These are phyloP conservation scores for Symbiotaphrina buchneri DNA, from an alignment of 495 filamentous ascomycete genomes.

Conservation along the genomic window DNA sequence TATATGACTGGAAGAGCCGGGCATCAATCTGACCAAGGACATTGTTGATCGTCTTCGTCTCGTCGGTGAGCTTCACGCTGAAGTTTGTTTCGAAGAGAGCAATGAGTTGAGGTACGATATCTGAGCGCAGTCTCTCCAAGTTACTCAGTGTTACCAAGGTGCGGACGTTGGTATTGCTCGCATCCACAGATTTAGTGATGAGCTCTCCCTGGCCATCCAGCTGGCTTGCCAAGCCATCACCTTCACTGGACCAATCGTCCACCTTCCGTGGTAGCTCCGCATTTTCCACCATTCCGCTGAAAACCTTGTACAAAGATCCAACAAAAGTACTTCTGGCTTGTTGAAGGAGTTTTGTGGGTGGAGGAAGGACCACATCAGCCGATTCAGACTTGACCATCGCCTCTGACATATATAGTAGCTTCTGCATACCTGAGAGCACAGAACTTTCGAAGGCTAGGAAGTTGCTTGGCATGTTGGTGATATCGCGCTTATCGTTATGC, in stretches of 20 bases:
- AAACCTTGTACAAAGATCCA: slow-evolving; percentile 69
- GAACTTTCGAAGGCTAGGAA: slow-evolving; percentile 63
- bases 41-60: slow-evolving; percentile 71
- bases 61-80: slow-evolving; percentile 75
- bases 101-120: slow-evolving; percentile 63
- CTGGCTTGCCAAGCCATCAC: slow-evolving; percentile 8
- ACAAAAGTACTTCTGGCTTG: slow-evolving; percentile 77
- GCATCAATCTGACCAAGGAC: slow-evolving; percentile 75
- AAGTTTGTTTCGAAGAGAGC: slow-evolving; percentile 76
- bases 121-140: slow-evolving; percentile 51
- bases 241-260: slow-evolving; percentile 17
- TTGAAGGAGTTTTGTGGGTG: slow-evolving; percentile 61
- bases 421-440: slow-evolving; percentile 67
- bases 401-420: slow-evolving; percentile 79
- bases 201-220: slow-evolving; percentile 17
- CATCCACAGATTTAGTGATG: slow-evolving; percentile 33
- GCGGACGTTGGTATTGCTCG: slow-evolving; percentile 34
- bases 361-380: slow-evolving; percentile 57
- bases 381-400: slow-evolving; percentile 43
- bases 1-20: slow-evolving; percentile 78
- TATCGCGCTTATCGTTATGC: slow-evolving; percentile 48
- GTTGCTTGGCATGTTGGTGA: slow-evolving; percentile 72
- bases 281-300: slow-evolving; percentile 90
- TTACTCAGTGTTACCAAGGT: slow-evolving; percentile 87
- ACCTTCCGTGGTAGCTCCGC: slow-evolving; percentile 48